Base-by-base conservation (phyloP, 2,329 filamentous ascomycete genomes). In the Pestalotiopsis sp. region DNA sequence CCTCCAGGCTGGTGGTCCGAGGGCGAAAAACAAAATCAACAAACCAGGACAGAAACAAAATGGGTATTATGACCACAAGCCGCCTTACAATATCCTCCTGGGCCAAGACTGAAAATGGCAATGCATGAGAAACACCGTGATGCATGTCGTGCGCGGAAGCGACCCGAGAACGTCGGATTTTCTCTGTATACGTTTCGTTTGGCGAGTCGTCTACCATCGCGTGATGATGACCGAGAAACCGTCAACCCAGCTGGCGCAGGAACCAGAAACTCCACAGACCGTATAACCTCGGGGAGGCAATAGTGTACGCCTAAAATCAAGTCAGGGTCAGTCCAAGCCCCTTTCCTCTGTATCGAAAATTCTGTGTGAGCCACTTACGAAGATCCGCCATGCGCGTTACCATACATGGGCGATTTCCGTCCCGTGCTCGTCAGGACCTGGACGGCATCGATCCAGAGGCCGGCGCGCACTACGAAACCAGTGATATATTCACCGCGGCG, bases 371-470 rank as follows among this genome's bases (percentile, higher is more conserved):
- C 38, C 59, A 89, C 94, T 81, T 89, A 98, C 94, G 90, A 90
- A 77, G 92, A 92, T 72, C 95, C 95, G 67, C 94, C 94, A 72
- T 85, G 84, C 12, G 90, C 81, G 74, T 97, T 96, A 69, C 96
- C 96, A 84, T 91, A 98, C 70, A 97, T 82, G 67, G 91, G 89
- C 41, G 95, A 98, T 78, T 91, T 92, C 74, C 95, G 88, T n/a
- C 95, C 95, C 70, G 93, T 82, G 75, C 91, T 98, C 1, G 96
- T 98, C 80, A 98, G 83, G 71, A 98, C 91, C 78, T 97, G 94
- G 66, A 98, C 87, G 13, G 91, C 95, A 78, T 98, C 94, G 72
- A 98, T 91, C 90, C 92, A 96, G 69, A 88, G 84, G 25, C 93
- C 94, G 64, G 92, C 90, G 72, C 94, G 87, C 65, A 98, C 84